Evolutionary conservation across 2,329 filamentous ascomycete species (phyloP).

Genomic region (Botryotinia calthae): DNA sequence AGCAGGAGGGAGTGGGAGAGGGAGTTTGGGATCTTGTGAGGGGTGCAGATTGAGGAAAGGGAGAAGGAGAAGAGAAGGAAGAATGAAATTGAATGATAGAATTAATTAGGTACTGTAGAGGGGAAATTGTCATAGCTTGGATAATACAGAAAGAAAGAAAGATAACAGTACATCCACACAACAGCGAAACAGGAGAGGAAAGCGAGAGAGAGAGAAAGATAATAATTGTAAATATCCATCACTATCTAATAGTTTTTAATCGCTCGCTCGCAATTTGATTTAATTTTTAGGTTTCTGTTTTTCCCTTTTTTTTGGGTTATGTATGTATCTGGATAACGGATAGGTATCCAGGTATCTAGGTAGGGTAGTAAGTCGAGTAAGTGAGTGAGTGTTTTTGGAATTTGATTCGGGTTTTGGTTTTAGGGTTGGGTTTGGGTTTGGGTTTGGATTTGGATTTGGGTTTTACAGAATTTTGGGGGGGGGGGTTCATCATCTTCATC

Average conservation of each 20-base stretch:
- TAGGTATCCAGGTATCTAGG: too few relatives aligned
- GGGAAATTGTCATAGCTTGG: background rate
- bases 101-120: background rate
- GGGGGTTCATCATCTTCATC: background rate
- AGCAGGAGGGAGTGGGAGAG: slow-evolving; percentile 17
- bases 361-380: background rate
- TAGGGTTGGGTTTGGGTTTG: background rate
- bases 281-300: background rate
- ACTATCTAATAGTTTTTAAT: background rate
- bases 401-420: background rate
- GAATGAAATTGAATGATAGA: background rate
- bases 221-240: background rate
- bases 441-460: background rate
- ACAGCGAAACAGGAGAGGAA: background rate
- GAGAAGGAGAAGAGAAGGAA: background rate
- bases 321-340: background rate
- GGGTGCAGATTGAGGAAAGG: too few relatives aligned
- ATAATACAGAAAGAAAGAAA: background rate
- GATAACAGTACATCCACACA: background rate
- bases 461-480: background rate
- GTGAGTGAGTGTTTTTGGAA: background rate
- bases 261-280: background rate
- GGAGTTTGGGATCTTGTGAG: slow-evolving; percentile 18
- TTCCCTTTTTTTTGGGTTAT: background rate
- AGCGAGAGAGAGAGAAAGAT: background rate